These are phyloP conservation scores for Teunomyces funiuensis DNA, from an alignment of 805 yeast species.

Conservation along the genomic window DNA sequence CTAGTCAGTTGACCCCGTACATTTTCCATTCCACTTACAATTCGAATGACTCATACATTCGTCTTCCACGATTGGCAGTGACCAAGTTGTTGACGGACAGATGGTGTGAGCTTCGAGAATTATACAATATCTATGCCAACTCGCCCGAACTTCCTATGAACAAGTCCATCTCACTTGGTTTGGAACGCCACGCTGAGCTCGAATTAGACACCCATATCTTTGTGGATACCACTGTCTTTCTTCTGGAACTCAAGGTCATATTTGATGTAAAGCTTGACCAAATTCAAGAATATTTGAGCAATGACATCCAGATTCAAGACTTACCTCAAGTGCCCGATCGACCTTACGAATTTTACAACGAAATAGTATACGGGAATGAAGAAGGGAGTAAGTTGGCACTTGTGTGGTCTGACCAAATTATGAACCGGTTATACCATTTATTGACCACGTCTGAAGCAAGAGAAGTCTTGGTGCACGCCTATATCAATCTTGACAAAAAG, in stretches of 20 bases:
- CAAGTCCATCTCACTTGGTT: conserved; percentile 47
- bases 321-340: not conserved
- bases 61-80: conserved; percentile 49
- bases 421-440: conserved; percentile 39
- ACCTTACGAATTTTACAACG: not conserved
- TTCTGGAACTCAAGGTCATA: not conserved
- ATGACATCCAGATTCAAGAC: not conserved
- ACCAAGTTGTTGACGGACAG: conserved; percentile 56
- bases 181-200: conserved; percentile 43
- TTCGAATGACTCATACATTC: conserved; percentile 20
- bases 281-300: not conserved
- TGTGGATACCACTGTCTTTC: conserved; percentile 15
- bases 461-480: conserved; percentile 60
- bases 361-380: conserved; percentile 8
- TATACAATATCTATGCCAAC: conserved; percentile 53
- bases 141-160: conserved; percentile 31
- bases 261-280: not conserved
- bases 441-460: conserved; percentile 54
- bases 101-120: conserved; percentile 69
- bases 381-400: conserved; percentile 21
- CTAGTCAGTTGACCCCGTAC: conserved; percentile 18
- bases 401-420: conserved; percentile 44
- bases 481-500: conserved; percentile 33
- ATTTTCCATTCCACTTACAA: conserved; percentile 25
- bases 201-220: conserved; percentile 49